These are phyloP conservation scores for Blastobotrys americana DNA, from an alignment of 805 yeast genomes.

Conservation along the genomic window DNA sequence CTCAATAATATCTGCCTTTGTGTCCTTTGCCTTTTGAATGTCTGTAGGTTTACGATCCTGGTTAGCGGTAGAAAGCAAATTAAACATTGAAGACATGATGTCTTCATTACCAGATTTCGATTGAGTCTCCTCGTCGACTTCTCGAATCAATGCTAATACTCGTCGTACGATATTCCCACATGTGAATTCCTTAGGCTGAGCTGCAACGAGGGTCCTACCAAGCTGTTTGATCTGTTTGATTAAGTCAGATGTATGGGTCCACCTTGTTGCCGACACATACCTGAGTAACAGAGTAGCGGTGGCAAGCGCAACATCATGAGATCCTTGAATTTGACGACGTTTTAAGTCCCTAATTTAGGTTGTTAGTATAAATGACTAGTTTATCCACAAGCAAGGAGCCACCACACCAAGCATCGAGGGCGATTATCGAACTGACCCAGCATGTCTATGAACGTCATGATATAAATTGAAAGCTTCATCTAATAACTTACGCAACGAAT, in stretches of 20 bases:
- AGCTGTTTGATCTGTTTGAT: conserved; percentile 63
- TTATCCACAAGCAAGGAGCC: no score
- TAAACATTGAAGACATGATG: conserved; percentile 77
- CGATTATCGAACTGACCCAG: background rate
- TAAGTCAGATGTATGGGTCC: conserved; percentile 72
- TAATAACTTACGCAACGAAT: conserved; percentile 24
- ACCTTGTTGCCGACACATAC: conserved; percentile 81
- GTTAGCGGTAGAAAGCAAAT: conserved; percentile 47
- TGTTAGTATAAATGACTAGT: background rate
- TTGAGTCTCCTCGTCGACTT: conserved; percentile 58
- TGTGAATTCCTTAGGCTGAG: conserved; percentile 84
- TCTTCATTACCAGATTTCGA: conserved; percentile 5
- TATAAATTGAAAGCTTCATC: background rate
- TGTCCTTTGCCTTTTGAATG: conserved; percentile 39
- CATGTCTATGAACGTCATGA: background rate
- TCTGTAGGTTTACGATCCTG: conserved; percentile 15
- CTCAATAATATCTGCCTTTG: conserved; percentile 80
- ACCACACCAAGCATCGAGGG: background rate
- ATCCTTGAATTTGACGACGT: conserved; percentile 77
- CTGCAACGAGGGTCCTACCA: conserved; percentile 58
- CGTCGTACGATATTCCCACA: conserved; percentile 89
- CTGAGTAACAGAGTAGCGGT: conserved; percentile 82
- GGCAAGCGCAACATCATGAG: conserved; percentile 74
- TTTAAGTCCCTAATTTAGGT: conserved; percentile 39
- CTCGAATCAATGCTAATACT: conserved; percentile 78